These are phyloP conservation scores for Fusarium sp. DNA, from an alignment of 2,329 filamentous ascomycete genomes.

Conservation along the genomic window DNA sequence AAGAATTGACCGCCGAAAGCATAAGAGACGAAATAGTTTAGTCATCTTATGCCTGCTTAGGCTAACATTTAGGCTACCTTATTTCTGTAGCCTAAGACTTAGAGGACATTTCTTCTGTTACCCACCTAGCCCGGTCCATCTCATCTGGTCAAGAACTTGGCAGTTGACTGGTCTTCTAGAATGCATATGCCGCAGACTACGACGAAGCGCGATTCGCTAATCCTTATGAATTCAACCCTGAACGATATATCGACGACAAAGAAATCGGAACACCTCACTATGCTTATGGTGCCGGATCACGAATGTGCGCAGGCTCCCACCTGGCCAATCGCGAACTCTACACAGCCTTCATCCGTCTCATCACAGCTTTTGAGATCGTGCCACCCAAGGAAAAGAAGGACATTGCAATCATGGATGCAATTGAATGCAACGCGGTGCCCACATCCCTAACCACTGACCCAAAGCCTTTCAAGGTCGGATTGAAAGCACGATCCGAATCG, in stretches of 20 bases:
- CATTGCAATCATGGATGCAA: constrained; percentile 64
- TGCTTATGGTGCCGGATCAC: constrained; percentile 70
- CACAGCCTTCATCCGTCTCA: constrained; percentile 68
- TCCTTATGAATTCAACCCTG: constrained; percentile 73
- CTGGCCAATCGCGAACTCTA: constrained; percentile 73
- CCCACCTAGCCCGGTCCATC: not conserved
- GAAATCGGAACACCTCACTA: constrained; percentile 70
- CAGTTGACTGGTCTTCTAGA: constrained; percentile 55
- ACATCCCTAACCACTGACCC: constrained; percentile 71
- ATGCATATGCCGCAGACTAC: constrained; percentile 80
- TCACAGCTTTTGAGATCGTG: constrained; percentile 68
- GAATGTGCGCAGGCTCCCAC: constrained; percentile 73
- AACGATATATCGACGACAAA: constrained; percentile 72
- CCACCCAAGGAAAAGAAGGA: constrained; percentile 59
- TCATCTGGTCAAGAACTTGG: not conserved
- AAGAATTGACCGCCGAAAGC: too few relatives aligned
- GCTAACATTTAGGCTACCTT: too few relatives aligned
- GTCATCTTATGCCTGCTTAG: too few relatives aligned
- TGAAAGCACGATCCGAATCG: constrained; percentile 58
- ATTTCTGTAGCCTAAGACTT: too few relatives aligned
- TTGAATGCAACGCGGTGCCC: constrained; percentile 67
- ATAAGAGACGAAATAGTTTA: too few relatives aligned
- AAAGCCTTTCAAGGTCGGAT: constrained; percentile 67
- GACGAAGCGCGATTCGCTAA: constrained; percentile 75
- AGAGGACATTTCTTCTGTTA: too few relatives aligned